Conservation (phyloP, 495 filamentous ascomycete species). For the Parachaetomium inaequale region DNA sequence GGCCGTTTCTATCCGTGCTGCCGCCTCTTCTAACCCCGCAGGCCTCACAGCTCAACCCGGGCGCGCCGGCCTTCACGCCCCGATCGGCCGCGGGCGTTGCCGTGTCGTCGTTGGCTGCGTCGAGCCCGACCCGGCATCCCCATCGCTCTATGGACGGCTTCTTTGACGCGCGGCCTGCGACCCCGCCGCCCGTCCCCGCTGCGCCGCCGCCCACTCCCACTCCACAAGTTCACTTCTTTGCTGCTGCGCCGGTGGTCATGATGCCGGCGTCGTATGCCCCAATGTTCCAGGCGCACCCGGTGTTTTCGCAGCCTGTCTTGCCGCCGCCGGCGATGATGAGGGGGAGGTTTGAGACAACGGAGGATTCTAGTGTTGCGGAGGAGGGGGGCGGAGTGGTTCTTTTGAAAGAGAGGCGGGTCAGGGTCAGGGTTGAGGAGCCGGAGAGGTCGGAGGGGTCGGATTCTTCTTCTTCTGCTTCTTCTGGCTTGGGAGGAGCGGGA, state of each 20-base stretch:
- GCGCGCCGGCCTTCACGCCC: constrained; percentile 54
- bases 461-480: background rate
- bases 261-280: constrained; percentile 18
- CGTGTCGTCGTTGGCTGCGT: background rate
- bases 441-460: background rate
- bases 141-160: constrained; percentile 3
- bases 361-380: background rate
- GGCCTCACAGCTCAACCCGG: constrained; percentile 52
- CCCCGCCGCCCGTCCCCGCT: constrained; percentile 2
- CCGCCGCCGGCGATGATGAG: background rate
- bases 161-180: constrained; percentile 3
- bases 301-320: background rate
- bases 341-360: background rate
- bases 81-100: constrained; percentile 14
- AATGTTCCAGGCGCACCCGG: background rate
- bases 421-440: background rate
- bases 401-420: background rate
- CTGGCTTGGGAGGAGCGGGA: background rate
- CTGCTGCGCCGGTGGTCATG: constrained; percentile 19
- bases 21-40: constrained; percentile 30
- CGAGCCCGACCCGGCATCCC: constrained; percentile 14
- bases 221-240: constrained; percentile 13
- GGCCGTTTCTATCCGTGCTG: constrained; percentile 34
- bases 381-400: background rate
- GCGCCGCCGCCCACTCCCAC: constrained; percentile 3